These are phyloP conservation scores for Acanthamoeba sp. DNA, from an alignment of 208 protist species.

Conservation along the genomic window DNA sequence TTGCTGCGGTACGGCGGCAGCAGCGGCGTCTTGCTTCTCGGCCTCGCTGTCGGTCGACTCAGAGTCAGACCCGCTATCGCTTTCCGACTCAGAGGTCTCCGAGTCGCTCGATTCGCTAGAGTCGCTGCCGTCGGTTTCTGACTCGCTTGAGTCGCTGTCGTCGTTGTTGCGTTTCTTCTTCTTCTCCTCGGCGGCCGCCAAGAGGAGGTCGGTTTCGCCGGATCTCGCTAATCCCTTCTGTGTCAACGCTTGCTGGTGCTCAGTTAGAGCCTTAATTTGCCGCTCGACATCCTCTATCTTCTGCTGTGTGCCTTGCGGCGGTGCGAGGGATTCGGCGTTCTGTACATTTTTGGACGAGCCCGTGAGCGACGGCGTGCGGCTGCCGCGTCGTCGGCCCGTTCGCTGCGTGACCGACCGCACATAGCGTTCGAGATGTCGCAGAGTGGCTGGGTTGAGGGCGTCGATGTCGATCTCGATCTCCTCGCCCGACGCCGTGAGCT, in stretches of 20 bases:
- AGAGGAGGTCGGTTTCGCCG: not conserved
- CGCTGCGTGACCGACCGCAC: not conserved
- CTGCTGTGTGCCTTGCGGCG: conserved; percentile 10
- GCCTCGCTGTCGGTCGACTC: conserved; percentile 18
- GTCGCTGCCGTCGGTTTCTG: conserved; percentile 12
- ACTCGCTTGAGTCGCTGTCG: not conserved
- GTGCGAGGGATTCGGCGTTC: conserved; percentile 3
- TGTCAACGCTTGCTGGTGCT: not conserved
- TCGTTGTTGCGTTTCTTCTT: not conserved
- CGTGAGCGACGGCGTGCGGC: not conserved
- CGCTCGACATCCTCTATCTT: conserved; percentile 39
- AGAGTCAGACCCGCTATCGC: conserved; percentile 13
- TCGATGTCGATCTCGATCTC: conserved; percentile 37
- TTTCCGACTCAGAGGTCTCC: not conserved
- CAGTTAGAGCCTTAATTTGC: not conserved
- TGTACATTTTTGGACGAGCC: not conserved
- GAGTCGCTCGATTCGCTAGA: not conserved
- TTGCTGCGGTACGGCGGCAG: not conserved
- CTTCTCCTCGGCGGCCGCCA: not conserved
- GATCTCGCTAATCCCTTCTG: not conserved
- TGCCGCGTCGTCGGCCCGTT: not conserved
- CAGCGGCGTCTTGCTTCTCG: not conserved
- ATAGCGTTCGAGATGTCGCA: conserved; percentile 1
- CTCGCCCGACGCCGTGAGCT: conserved; percentile 3
- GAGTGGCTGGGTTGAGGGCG: conserved; percentile 6